These are phyloP conservation scores for Leptographium radiaticola DNA, from an alignment of 2,329 filamentous ascomycete species.

Conservation along the genomic window DNA sequence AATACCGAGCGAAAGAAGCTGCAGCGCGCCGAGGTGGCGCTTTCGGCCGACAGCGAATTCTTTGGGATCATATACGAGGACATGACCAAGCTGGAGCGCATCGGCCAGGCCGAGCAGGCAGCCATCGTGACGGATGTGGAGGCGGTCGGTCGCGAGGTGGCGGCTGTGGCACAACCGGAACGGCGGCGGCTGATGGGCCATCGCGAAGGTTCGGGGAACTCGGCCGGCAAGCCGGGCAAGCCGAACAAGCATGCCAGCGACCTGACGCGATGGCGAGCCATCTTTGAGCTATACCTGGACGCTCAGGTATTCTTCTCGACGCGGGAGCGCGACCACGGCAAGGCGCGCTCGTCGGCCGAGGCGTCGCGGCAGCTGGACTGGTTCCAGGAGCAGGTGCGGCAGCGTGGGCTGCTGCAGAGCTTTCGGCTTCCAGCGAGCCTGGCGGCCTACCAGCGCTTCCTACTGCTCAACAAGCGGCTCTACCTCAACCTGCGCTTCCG, in stretches of 20 bases:
- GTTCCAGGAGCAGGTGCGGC: conserved; percentile 57
- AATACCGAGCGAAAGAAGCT: conserved; percentile 6
- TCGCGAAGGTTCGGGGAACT: conserved; percentile 26
- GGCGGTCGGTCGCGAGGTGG: conserved; percentile 50
- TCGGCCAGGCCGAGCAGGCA: conserved; percentile 54
- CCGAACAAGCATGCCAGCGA: conserved; percentile 31
- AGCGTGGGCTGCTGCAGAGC: conserved; percentile 41
- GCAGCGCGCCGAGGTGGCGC: conserved; percentile 53
- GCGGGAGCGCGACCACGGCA: conserved; percentile 54
- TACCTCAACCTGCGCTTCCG: conserved; percentile 73
- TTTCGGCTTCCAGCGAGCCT: conserved; percentile 57
- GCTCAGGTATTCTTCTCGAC: conserved; percentile 73
- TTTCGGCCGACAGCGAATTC: conserved; percentile 68
- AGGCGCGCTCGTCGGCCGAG: conserved; percentile 45
- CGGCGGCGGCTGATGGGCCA: conserved; percentile 21
- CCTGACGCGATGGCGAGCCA: conserved; percentile 62
- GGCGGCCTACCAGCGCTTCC: conserved; percentile 52
- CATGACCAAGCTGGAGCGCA: conserved; percentile 51
- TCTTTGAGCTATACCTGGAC: conserved; percentile 73
- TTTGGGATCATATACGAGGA: conserved; percentile 64
- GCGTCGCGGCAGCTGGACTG: conserved; percentile 56
- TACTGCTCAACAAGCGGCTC: conserved; percentile 61
- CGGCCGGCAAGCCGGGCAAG: conserved; percentile 32
- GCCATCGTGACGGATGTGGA: conserved; percentile 51
- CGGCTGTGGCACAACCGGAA: conserved; percentile 47